These are phyloP conservation scores for Trichoderma erinaceum DNA, from an alignment of 495 filamentous ascomycete species.

Conservation along the genomic window DNA sequence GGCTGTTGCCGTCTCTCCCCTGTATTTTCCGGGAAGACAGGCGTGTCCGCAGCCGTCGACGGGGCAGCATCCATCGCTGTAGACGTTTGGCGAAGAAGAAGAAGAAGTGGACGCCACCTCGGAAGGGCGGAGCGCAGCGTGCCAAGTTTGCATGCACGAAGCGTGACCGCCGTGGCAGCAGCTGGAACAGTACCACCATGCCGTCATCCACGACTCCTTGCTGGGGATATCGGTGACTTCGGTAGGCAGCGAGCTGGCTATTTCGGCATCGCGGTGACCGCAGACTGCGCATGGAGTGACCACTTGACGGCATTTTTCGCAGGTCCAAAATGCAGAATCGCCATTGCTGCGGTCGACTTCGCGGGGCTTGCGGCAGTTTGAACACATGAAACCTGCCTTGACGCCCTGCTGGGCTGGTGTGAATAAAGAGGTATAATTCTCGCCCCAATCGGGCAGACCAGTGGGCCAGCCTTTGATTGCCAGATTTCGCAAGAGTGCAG, in stretches of 20 bases:
- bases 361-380: slow-evolving; percentile 45
- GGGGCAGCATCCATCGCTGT: slow-evolving; percentile 66
- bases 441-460: slow-evolving; percentile 36
- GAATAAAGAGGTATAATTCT: slow-evolving; percentile 55
- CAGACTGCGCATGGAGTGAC: slow-evolving; percentile 43
- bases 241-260: slow-evolving; percentile 14
- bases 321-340: slow-evolving; percentile 40
- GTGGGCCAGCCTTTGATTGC: slow-evolving; percentile 47
- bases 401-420: slow-evolving; percentile 46
- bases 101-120: background rate
- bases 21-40: slow-evolving; percentile 58
- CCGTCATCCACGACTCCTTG: background rate
- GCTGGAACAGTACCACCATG: slow-evolving; percentile 66
- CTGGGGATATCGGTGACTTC: slow-evolving; percentile 32
- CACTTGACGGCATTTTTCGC: slow-evolving; percentile 36
- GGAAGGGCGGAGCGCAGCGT: slow-evolving; percentile 28
- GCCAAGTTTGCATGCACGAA: slow-evolving; percentile 63
- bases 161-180: slow-evolving; percentile 72
- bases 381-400: slow-evolving; percentile 42
- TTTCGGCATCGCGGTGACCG: slow-evolving; percentile 32
- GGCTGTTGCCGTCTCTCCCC: slow-evolving; percentile 38
- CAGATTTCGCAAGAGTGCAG: slow-evolving; percentile 61
- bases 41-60: slow-evolving; percentile 67
- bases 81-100: slow-evolving; percentile 15
- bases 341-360: slow-evolving; percentile 40